Base-by-base conservation (phyloP, 768 basidiomycete species). In the Peribolospora baueri region DNA sequence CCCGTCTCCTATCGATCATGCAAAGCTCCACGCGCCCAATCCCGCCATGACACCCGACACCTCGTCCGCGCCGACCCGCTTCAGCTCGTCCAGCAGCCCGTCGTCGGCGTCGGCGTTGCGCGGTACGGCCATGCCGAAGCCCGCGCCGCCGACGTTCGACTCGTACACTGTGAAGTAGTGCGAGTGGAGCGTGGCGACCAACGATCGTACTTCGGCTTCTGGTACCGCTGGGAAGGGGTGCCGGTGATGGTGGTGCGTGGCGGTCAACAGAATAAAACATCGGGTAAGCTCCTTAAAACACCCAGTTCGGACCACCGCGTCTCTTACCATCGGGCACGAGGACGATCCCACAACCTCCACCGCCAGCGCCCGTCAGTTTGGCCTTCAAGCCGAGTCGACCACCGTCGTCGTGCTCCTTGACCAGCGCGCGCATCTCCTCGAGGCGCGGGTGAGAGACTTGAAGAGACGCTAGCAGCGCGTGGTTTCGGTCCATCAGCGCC, bases 301-400 rank as follows among this genome's bases (percentile, higher is more conserved):
- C 38, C 41, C 5, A 42, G 50, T 5, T 39, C 10, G 14, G 7
- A 46, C 39, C 53, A 36, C 49, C 43, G 42, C 38, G 2, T 1
- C 5, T 69, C 80, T 60, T 61, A 90, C 91, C 77, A 69, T 95
- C 88, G 52, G 93, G 93, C 52, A 98, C 74, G 42, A 97, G 75
- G 9, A 90, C 91, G 40, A 97, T 86, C 4, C 88, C 81, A 64
- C 93, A 97, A n/a, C 93, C 93, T 37, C 93, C 93, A 46, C 93
- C 93, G 40, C 93, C 93, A 6, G 93, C 91, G 46, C 93, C 93
- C 5, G 93, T 98, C 55, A 98, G 70, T 71, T 95, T 93, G n/a
- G 87, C 88, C 62, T 78, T 78, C 50, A 97, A 71, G 7, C 70
- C 69, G 68, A 80, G 82, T 6, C 79, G 80, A 58, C 70, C 64